phyloP scores from a whole-genome alignment of 805 yeast species.

The Candida loeiensis region DNA sequence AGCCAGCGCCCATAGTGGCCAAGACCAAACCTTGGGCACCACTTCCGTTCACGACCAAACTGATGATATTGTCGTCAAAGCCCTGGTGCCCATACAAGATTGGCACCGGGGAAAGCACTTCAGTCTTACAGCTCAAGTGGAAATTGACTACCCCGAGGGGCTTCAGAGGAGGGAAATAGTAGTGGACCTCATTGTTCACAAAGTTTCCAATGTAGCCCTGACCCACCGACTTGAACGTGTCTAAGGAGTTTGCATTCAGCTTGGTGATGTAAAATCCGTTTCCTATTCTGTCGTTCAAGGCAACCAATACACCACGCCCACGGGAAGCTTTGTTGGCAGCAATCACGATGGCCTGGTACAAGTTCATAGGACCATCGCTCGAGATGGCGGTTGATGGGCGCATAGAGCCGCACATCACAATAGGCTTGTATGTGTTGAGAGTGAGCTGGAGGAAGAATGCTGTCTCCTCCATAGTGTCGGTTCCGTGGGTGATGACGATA shows the following conservation, averaged over 20 bases:
- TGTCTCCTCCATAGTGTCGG: conserved; percentile 67
- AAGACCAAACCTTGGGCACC: conserved; percentile 53
- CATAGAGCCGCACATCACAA: conserved; percentile 72
- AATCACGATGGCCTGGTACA: conserved; percentile 65
- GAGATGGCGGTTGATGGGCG: conserved; percentile 68
- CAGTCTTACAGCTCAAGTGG: conserved; percentile 21
- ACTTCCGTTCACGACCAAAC: conserved; percentile 43
- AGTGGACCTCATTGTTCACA: conserved; percentile 62
- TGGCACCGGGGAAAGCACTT: conserved; percentile 45
- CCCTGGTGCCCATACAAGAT: conserved; percentile 62
- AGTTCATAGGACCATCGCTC: conserved; percentile 71
- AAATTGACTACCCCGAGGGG: conserved; percentile 49
- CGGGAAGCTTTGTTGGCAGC: conserved; percentile 50
- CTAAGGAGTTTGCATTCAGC: conserved; percentile 66
- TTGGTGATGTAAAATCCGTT: conserved; percentile 70
- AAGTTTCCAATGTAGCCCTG: conserved; percentile 71
- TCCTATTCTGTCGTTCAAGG: conserved; percentile 64
- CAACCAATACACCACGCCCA: conserved; percentile 60
- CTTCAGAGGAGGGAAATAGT: conserved; percentile 58
- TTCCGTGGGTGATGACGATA: conserved; percentile 67
- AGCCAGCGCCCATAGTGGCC: conserved; percentile 74
- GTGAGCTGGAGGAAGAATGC: conserved; percentile 59
- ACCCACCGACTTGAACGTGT: conserved; percentile 63
- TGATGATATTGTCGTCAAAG: conserved; percentile 46
- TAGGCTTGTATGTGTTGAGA: conserved; percentile 44